Conservation (phyloP, 2,329 filamentous ascomycete genomes). For the Orbilia blumenaviensis region DNA sequence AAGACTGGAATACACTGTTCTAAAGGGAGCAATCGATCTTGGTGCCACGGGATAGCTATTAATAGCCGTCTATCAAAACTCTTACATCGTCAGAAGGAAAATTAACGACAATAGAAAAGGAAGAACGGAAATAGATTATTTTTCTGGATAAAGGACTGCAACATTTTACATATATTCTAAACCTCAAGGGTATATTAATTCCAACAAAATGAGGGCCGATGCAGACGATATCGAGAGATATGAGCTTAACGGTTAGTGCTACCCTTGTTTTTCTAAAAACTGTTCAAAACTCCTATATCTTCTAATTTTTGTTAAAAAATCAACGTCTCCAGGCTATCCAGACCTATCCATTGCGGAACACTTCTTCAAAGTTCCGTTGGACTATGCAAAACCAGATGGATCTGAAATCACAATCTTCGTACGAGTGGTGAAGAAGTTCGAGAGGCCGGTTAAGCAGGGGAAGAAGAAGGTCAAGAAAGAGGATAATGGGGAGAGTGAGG, state of each 20-base stretch:
- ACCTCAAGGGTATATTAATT: no score
- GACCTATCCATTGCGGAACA: constrained; percentile 35
- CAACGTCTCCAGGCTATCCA: constrained; percentile 8
- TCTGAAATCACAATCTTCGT: constrained; percentile 41
- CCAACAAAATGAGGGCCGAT: background rate
- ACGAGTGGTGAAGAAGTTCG: constrained; percentile 36
- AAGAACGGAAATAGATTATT: no score
- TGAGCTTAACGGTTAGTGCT: background rate
- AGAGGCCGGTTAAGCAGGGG: constrained; percentile 32
- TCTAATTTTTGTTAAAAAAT: background rate
- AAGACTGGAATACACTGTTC: no score
- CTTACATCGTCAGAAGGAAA: no score
- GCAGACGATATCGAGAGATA: constrained; percentile 2
- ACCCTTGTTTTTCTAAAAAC: background rate
- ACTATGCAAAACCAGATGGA: constrained; percentile 23
- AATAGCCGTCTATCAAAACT: no score
- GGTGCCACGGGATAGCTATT: no score
- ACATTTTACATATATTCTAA: no score
- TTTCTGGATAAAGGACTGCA: no score
- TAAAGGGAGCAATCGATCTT: no score
- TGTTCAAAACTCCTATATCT: background rate
- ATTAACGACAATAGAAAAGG: no score
- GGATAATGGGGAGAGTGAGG: background rate
- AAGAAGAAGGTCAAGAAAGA: constrained; percentile 20
- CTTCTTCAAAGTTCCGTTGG: constrained; percentile 37